phyloP scores from a whole-genome alignment of 768 basidiomycete genomes.

The Pleurotus platypus region DNA sequence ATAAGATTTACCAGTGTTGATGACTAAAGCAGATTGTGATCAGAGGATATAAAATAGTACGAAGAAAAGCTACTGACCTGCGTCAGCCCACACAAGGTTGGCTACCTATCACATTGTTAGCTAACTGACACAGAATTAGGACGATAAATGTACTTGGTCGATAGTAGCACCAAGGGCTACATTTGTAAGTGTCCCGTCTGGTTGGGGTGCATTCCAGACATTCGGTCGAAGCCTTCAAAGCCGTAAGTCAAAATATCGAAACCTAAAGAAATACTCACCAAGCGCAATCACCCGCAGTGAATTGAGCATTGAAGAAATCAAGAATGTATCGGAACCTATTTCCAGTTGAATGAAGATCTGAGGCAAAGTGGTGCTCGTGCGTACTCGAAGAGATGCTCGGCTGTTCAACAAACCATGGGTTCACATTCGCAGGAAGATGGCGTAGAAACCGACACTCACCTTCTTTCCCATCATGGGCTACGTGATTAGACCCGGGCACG shows the following conservation, averaged over 20 bases:
- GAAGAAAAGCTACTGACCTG: neutral
- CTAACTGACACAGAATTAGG: neutral
- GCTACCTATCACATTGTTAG: neutral
- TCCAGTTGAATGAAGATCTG: neutral
- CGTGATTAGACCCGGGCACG: neutral
- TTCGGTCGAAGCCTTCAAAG: neutral
- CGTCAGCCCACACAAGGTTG: neutral
- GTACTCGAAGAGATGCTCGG: neutral
- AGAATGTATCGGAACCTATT: constrained; percentile 1
- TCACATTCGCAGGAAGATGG: neutral
- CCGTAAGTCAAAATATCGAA: neutral
- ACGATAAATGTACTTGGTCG: neutral
- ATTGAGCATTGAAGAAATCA: neutral
- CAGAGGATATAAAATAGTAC: too few relatives aligned
- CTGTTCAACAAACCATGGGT: neutral
- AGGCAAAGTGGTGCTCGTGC: neutral
- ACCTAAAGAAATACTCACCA: neutral
- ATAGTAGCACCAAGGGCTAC: neutral
- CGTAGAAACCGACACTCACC: neutral
- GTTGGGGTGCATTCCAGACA: neutral
- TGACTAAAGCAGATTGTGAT: neutral
- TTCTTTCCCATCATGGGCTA: neutral
- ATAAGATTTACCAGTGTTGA: neutral
- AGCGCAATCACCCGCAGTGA: neutral
- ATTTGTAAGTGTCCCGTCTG: neutral